phyloP scores from a whole-genome alignment of 768 basidiomycete species.

The Termitomyces sp. region DNA sequence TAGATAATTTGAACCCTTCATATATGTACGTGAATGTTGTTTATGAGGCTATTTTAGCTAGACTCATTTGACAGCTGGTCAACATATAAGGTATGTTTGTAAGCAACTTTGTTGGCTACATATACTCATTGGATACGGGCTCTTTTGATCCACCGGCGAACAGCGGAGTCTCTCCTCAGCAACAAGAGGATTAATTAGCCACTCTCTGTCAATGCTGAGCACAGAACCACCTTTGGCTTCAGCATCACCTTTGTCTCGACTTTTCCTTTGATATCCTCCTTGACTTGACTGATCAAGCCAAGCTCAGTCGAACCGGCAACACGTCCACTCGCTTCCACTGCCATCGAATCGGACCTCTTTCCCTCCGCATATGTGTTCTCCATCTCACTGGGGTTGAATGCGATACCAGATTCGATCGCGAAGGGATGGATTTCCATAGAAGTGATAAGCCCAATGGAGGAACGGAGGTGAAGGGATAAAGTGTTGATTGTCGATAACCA shows the following conservation, averaged over 20 bases:
- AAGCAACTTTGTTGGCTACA: no score
- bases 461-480: conserved; percentile 9
- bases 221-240: conserved; percentile 19
- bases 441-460: conserved; percentile 11
- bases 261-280: not conserved
- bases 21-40: not conserved
- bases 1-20: not conserved
- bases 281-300: conserved; percentile 9
- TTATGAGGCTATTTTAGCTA: no score
- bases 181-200: no score
- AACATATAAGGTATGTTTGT: not conserved
- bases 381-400: conserved; percentile 8
- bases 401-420: not conserved
- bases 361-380: conserved; percentile 12
- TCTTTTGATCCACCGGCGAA: not conserved
- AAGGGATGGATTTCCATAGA: conserved; percentile 10
- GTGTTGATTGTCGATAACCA: conserved; percentile 3
- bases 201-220: conserved; percentile 7
- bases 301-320: conserved; percentile 18
- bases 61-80: not conserved
- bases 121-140: no score
- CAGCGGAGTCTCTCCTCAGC: no score
- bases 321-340: not conserved
- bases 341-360: not conserved
- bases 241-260: conserved; percentile 6